phyloP scores from a whole-genome alignment of 2,329 filamentous ascomycete species.

The Volutella citrinella region DNA sequence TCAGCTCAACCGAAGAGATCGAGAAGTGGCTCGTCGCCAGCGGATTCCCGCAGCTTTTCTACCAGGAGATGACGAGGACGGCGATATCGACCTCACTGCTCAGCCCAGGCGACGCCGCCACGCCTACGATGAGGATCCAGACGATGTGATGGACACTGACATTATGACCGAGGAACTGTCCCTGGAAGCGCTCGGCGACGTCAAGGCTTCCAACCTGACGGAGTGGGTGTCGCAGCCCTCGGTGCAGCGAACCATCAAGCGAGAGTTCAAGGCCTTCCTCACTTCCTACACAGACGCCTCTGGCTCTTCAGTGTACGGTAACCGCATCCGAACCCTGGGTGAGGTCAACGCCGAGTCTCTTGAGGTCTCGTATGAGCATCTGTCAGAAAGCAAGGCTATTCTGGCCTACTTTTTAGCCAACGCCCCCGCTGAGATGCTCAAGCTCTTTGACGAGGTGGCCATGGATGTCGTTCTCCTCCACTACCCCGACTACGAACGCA shows the following conservation, averaged over 20 bases:
- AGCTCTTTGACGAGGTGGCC: conserved; percentile 93
- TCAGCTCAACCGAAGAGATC: conserved; percentile 70
- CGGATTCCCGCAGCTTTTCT: conserved; percentile 71
- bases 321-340: conserved; percentile 90
- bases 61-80: conserved; percentile 80
- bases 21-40: conserved; percentile 64
- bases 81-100: conserved; percentile 77
- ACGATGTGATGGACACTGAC: conserved; percentile 87
- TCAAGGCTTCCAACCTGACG: conserved; percentile 88
- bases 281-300: conserved; percentile 92
- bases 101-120: conserved; percentile 83
- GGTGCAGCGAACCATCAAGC: conserved; percentile 88
- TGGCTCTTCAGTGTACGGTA: conserved; percentile 90
- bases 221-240: conserved; percentile 92
- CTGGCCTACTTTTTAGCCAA: conserved; percentile 96
- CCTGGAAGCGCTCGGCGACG: conserved; percentile 84
- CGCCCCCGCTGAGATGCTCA: conserved; percentile 89
- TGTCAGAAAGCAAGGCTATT: conserved; percentile 87
- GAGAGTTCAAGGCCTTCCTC: conserved; percentile 96
- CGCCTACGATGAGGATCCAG: conserved; percentile 90
- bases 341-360: conserved; percentile 95
- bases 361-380: conserved; percentile 92
- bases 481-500: conserved; percentile 96
- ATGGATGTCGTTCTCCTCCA: conserved; percentile 95
- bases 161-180: conserved; percentile 96